phyloP scores from a whole-genome alignment of 768 basidiomycete species.

The Mycena galopus region DNA sequence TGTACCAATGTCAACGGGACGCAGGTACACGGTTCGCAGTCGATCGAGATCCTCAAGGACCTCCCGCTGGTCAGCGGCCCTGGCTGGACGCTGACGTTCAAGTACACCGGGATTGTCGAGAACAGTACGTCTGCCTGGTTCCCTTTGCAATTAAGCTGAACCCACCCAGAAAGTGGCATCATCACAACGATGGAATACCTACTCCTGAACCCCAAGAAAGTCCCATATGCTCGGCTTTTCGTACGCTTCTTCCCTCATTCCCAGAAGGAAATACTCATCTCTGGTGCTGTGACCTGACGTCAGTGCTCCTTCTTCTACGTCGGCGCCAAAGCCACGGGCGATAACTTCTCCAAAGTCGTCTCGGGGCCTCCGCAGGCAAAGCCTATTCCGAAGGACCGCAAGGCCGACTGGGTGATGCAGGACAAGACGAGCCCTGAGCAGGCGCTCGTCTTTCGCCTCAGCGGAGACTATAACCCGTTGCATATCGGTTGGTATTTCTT shows the following conservation, averaged over 20 bases:
- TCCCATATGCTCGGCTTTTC: constrained; percentile 72
- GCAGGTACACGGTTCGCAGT: constrained; percentile 85
- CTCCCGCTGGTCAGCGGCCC: constrained; percentile 81
- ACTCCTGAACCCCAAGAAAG: constrained; percentile 73
- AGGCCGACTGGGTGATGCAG: constrained; percentile 70
- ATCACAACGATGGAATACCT: constrained; percentile 73
- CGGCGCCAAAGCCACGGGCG: constrained; percentile 73
- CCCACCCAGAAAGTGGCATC: constrained; percentile 76
- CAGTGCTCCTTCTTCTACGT: constrained; percentile 77
- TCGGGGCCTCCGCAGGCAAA: constrained; percentile 73
- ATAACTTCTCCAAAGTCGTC: constrained; percentile 73
- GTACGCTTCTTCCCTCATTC: constrained; percentile 51
- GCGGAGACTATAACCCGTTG: constrained; percentile 84
- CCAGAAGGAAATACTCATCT: too few relatives aligned
- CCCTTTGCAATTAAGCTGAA: background rate
- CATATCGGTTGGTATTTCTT: constrained; percentile 77
- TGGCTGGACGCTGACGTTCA: constrained; percentile 81
- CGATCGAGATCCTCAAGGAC: constrained; percentile 82
- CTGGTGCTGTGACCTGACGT: too few relatives aligned
- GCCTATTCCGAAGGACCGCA: constrained; percentile 69
- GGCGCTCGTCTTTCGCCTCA: constrained; percentile 78
- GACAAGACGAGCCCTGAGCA: constrained; percentile 77
- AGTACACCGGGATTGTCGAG: constrained; percentile 80
- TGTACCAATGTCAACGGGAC: background rate
- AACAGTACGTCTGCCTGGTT: constrained; percentile 70